Evolutionary conservation across 2,329 filamentous ascomycete species (phyloP), one percentile per base, ranked within the genome.

Genomic region (Neodidymelliopsis sp.): DNA sequence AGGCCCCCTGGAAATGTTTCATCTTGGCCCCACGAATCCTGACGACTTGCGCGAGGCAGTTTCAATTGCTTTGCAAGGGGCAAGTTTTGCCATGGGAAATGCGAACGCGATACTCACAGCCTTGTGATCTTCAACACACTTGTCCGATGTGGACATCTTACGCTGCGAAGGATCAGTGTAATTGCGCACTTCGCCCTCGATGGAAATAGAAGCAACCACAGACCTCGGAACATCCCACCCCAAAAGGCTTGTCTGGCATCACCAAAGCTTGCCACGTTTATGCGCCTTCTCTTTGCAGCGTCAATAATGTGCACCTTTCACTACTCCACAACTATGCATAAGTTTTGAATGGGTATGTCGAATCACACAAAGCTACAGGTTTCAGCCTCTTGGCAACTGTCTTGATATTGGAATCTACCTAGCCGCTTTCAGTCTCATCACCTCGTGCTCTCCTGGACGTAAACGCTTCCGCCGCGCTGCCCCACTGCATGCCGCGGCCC

Each of bases 201-300:
- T 29, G 15, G 11, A 49, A 44, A 49, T 49, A 49, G 47, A 49
- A 38, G 16, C 24, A 25, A 33, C 46, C 16, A 39, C 39, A 35
- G 34, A 28, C 47, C 22, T 25, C 8, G 38, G 33, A 34, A 23
- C 11, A 40, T 29, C 24, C 23, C 19, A 23, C 24, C 8, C 22
- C 7, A 13, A 43, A n/a, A 34, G 28, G 23, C 38, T 28, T 36
- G 4, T 41, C 33, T 11, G 27, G 12, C 11, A 33, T 33, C 23
- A 34, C 25, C 12, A 7, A 25, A n/a, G 13, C 31, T 49, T 35
- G 29, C 47, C 39, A 39, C 34, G 27, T 34, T 40, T 35, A 40
- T 39, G 39, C 16, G 22, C 22, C 9, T 34, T 23, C 39, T 20
- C 9, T 20, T 12, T 23, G 25, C 13, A 20, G 20, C 22, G 34